Conservation (phyloP, 2,329 filamentous ascomycete genomes). For the Apiospora phragmitis region DNA sequence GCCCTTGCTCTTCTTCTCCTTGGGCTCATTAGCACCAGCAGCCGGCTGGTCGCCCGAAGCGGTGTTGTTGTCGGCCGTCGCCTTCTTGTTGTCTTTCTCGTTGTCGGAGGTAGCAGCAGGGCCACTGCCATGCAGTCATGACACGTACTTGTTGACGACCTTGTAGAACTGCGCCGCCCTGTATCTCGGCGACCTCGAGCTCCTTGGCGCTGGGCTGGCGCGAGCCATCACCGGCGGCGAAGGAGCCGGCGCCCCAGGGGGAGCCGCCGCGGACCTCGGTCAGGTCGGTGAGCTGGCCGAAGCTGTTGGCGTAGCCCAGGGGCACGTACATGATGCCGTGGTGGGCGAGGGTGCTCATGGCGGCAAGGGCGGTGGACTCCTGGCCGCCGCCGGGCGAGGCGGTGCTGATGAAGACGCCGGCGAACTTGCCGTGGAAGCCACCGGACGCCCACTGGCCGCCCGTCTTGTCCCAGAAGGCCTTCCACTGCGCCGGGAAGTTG, state of each 20-base stretch:
- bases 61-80: constrained; percentile 23
- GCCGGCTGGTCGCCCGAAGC: neutral
- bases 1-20: constrained; percentile 47
- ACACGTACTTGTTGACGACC: constrained; percentile 64
- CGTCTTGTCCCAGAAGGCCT: constrained; percentile 88
- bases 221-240: constrained; percentile 75
- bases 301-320: constrained; percentile 83
- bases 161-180: constrained; percentile 87
- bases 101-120: constrained; percentile 18
- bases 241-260: constrained; percentile 93
- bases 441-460: constrained; percentile 81
- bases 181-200: constrained; percentile 74
- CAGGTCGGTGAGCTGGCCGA: constrained; percentile 69
- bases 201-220: constrained; percentile 77
- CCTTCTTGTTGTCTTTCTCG: constrained; percentile 16
- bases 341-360: constrained; percentile 85
- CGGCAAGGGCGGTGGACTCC: constrained; percentile 79
- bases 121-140: constrained; percentile 74
- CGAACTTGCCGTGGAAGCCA: constrained; percentile 82
- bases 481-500: constrained; percentile 97
- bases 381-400: constrained; percentile 84
- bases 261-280: constrained; percentile 81
- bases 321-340: constrained; percentile 98
- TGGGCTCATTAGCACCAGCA: constrained; percentile 13
- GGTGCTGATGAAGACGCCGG: constrained; percentile 89